Evolutionary conservation across 2,329 filamentous ascomycete species (phyloP).

Genomic region (Thermochaetoides dissita): DNA sequence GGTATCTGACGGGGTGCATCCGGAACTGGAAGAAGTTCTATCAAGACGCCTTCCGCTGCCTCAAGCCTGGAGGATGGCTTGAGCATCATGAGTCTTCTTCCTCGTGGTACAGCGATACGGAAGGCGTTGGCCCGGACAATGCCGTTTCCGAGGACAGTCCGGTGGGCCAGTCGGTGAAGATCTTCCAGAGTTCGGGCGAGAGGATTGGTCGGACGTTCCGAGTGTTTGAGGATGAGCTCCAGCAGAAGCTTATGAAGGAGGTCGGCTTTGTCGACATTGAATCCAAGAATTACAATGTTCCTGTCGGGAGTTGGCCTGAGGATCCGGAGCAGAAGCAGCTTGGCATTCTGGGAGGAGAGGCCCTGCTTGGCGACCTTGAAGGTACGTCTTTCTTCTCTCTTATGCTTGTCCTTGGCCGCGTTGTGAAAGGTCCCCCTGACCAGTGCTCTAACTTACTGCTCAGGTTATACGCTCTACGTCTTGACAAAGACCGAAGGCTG

Average conservation of each 20-base stretch:
- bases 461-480: no score
- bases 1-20: slow-evolving; percentile 22
- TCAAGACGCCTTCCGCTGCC: slow-evolving; percentile 10
- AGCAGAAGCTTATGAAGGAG: slow-evolving; percentile 6
- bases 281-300: slow-evolving; percentile 3
- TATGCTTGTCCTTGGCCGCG: no score
- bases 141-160: slow-evolving; percentile 5
- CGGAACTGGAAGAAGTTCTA: slow-evolving; percentile 18
- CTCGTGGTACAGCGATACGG: slow-evolving; percentile 32
- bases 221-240: slow-evolving; percentile 6
- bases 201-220: slow-evolving; percentile 7
- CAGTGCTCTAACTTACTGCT: no score
- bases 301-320: slow-evolving; percentile 4
- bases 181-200: slow-evolving; percentile 5
- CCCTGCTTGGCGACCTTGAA: slow-evolving; percentile 4
- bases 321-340: slow-evolving; percentile 5
- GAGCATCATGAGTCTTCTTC: slow-evolving; percentile 9
- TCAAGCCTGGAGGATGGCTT: slow-evolving; percentile 14
- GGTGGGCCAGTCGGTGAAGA: slow-evolving; percentile 9
- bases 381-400: slow-evolving; percentile 2
- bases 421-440: no score
- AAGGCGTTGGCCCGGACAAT: slow-evolving; percentile 14
- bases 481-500: no score
- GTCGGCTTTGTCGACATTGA: slow-evolving; percentile 9
- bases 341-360: slow-evolving; percentile 2